Percentiles rank a stretch among this genome's conserved stretches.
Evolutionary conservation across 139 green algal genomes (phyloP).

Genomic region (Micractinium sp.): DNA sequence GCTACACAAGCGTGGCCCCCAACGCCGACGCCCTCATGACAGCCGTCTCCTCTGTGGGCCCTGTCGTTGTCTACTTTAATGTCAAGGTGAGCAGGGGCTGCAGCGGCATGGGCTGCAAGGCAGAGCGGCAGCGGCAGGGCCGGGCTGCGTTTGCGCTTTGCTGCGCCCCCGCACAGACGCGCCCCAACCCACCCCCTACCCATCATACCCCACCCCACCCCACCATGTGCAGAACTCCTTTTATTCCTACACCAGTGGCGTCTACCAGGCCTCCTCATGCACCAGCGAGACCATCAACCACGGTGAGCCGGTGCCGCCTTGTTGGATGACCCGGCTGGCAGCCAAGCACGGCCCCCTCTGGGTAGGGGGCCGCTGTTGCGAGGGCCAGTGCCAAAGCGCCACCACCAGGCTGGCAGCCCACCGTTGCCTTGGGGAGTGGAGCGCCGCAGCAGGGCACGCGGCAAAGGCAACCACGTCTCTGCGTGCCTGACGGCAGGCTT

Average conservation of each 20-base stretch:
- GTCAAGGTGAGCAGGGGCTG: neutral
- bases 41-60: neutral
- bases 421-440: no score
- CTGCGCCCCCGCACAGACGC: no score
- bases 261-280: conserved; percentile 6
- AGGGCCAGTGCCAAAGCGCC: no score
- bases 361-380: no score
- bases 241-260: neutral
- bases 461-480: neutral
- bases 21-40: neutral
- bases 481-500: neutral
- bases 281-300: neutral
- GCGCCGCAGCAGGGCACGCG: no score
- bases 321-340: neutral
- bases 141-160: no score
- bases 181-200: neutral
- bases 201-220: neutral
- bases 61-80: neutral
- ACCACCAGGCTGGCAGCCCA: no score
- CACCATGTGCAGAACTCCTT: neutral
- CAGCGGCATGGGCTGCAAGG: no score
- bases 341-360: no score
- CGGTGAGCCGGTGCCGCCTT: neutral
- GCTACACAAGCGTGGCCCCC: neutral
- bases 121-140: no score